phyloP scores from a whole-genome alignment of 768 basidiomycete species.

The Hericium erinaceus region DNA sequence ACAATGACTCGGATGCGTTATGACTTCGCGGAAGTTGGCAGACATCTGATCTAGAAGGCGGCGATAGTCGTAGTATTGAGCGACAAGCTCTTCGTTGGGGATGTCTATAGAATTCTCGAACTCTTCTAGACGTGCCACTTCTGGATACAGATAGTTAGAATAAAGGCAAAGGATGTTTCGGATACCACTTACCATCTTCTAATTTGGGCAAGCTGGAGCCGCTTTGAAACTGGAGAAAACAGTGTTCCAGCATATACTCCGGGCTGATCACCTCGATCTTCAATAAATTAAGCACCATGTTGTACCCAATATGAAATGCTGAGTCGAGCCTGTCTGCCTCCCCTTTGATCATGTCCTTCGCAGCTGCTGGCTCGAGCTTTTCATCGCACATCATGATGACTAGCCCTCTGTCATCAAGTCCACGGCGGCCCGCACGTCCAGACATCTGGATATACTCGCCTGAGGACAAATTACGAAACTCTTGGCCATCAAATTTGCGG shows the following conservation, averaged over 20 bases:
- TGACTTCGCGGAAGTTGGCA: slow-evolving; percentile 81
- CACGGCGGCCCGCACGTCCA: slow-evolving; percentile 93
- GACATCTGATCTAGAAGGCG: slow-evolving; percentile 87
- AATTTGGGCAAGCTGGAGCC: slow-evolving; percentile 79
- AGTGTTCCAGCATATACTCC: slow-evolving; percentile 94
- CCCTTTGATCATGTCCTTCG: slow-evolving; percentile 97
- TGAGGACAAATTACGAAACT: slow-evolving; percentile 86
- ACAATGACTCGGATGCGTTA: slow-evolving; percentile 93
- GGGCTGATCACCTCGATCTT: slow-evolving; percentile 98
- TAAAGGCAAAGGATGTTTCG: neutral
- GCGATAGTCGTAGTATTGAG: slow-evolving; percentile 89
- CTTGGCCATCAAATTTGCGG: slow-evolving; percentile 92
- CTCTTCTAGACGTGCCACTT: slow-evolving; percentile 67
- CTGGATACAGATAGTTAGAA: slow-evolving; percentile 29
- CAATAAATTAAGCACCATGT: slow-evolving; percentile 98
- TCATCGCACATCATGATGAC: slow-evolving; percentile 99
- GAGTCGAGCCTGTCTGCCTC: slow-evolving; percentile 95
- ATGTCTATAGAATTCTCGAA: slow-evolving; percentile 56
- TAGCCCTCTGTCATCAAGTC: slow-evolving; percentile 95
- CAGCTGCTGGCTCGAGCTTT: slow-evolving; percentile 85
- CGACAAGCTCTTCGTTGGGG: slow-evolving; percentile 73
- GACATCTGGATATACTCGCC: slow-evolving; percentile 99
- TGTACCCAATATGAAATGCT: slow-evolving; percentile 97
- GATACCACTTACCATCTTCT: slow-evolving; percentile 62
- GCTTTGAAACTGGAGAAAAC: slow-evolving; percentile 98